Base-by-base conservation (phyloP, 2,329 filamentous ascomycete genomes). In the Aureobasidium uvarum region DNA sequence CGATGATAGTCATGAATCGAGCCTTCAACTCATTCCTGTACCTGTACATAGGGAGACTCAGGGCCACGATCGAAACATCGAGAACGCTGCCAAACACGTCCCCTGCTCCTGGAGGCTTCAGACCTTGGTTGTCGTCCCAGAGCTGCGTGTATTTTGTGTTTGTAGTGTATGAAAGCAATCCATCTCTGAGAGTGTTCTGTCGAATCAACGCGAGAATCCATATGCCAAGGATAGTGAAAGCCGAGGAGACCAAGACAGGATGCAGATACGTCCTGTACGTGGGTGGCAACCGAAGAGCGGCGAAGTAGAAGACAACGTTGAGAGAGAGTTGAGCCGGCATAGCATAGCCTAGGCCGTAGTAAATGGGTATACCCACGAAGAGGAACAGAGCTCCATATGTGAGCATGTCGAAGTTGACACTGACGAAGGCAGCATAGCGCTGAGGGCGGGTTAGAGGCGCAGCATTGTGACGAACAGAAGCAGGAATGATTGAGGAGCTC, bases 21-120 rank as follows among this genome's bases (percentile, higher is more conserved):
- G 56, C 64, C 25, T 77, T 76, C 16, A 87, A 78, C 74, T 87
- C 84, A 45, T 80, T 77, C 3, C 84, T 81, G 74, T 86, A 86
- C 65, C 83, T 81, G 72, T 83, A 86, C 83, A 87, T 87, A 0
- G 85, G 84, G 20, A 87, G 74, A 2, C 85, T 84, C 2, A 87
- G 79, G 1, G 83, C 79, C 0, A 87, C 82, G 68, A 87, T 87
- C 67, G 79, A 80, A 7, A 83, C 84, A 70, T 87, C 85, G 2
- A 87, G 79, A 6, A 83, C 73, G 48, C 80, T 83, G 67, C 78
- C 75, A 67, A 87, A 81, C 25, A 87, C 71, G 68, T 87, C 84
- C 23, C 83, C 85, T 0, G 85, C 84, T 8, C 85, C 85, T 0
- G 84, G 83, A 1, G 73, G 69, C 4, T 66, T 63, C 2, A 75